Evolutionary conservation across 495 filamentous ascomycete species (phyloP).

Genomic region (Delitschia confertaspora): DNA sequence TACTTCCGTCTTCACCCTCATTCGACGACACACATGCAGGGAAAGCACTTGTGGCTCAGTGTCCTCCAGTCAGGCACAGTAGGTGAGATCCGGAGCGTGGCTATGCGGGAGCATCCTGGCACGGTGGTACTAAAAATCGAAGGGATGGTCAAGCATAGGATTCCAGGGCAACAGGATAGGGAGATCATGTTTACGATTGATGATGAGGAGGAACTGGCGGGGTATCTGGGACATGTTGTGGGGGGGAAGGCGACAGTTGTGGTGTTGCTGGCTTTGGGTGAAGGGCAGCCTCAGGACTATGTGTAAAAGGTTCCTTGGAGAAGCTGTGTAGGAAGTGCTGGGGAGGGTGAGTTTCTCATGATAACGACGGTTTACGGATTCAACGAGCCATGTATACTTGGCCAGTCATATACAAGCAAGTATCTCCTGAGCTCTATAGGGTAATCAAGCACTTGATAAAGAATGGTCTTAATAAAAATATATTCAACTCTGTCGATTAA

Average conservation of each 20-base stretch:
- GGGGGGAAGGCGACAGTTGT: constrained; percentile 58
- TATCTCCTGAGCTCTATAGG: too few species aligned
- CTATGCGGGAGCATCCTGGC: constrained; percentile 48
- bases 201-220: constrained; percentile 59
- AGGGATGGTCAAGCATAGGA: constrained; percentile 48
- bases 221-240: constrained; percentile 55
- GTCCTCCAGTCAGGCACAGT: constrained; percentile 49
- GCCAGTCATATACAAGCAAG: too few species aligned
- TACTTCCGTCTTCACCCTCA: constrained; percentile 56
- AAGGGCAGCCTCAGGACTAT: too few species aligned
- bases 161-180: constrained; percentile 37
- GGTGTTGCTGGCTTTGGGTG: constrained; percentile 35
- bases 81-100: constrained; percentile 46
- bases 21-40: constrained; percentile 39
- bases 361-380: too few species aligned
- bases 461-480: too few species aligned
- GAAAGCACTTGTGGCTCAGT: constrained; percentile 52
- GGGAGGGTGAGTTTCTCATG: too few species aligned
- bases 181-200: constrained; percentile 53
- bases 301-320: too few species aligned
- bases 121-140: constrained; percentile 50
- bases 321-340: too few species aligned
- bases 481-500: too few species aligned
- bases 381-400: too few species aligned
- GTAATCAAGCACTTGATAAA: too few species aligned